Evolutionary conservation across 768 basidiomycete species (phyloP).

Genomic region (Lentinula edodes): DNA sequence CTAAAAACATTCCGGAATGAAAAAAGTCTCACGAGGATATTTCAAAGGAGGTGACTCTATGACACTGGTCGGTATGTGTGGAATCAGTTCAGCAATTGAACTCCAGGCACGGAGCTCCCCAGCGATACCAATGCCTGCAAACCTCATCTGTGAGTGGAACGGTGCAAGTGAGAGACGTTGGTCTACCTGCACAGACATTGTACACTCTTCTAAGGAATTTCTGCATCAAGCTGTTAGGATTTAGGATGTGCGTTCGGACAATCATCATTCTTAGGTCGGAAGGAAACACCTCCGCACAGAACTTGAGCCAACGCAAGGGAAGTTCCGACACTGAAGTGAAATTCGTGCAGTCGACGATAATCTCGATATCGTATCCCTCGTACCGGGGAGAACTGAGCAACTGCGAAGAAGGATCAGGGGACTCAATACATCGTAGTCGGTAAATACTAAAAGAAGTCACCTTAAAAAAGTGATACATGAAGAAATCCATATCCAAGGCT

Average conservation of each 20-base stretch:
- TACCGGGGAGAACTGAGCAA: constrained; percentile 45
- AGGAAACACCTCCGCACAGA: constrained; percentile 70
- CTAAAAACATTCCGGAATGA: neutral
- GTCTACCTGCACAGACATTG: constrained; percentile 47
- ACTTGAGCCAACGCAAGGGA: constrained; percentile 78
- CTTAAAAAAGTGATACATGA: constrained; percentile 77
- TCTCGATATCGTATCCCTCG: constrained; percentile 50
- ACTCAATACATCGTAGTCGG: neutral
- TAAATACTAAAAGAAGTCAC: constrained; percentile 32
- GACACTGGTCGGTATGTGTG: constrained; percentile 45
- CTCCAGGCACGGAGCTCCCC: constrained; percentile 53
- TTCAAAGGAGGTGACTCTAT: constrained; percentile 33
- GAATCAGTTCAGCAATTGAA: constrained; percentile 55
- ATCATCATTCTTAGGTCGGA: constrained; percentile 63
- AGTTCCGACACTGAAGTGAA: constrained; percentile 74
- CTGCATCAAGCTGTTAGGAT: constrained; percentile 65
- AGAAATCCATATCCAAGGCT: constrained; percentile 68
- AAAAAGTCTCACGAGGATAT: constrained; percentile 47
- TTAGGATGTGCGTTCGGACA: constrained; percentile 57
- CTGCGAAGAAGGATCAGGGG: constrained; percentile 23
- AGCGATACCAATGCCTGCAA: constrained; percentile 47
- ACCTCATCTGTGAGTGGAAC: neutral
- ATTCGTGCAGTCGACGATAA: constrained; percentile 78
- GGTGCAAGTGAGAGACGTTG: neutral
- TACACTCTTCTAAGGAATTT: constrained; percentile 74